A percentile compares a stretch with the other conserved stretches of the same genome.
These are phyloP conservation scores for Erysiphe pulchra DNA, from an alignment of 2,329 filamentous ascomycete genomes.

Conservation along the genomic window DNA sequence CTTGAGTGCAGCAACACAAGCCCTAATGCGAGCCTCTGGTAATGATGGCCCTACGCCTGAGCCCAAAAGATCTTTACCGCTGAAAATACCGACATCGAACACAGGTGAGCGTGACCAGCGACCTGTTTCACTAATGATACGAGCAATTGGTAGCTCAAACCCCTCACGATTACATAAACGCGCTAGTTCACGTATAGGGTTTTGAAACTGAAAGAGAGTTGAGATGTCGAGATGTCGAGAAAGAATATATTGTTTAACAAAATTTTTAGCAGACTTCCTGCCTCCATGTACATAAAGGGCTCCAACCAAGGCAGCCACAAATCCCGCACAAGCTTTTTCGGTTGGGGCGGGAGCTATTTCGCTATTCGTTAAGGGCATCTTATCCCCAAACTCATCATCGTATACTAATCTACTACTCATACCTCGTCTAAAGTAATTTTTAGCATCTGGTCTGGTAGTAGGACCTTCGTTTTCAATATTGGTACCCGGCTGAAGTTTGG, in stretches of 20 bases:
- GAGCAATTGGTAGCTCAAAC: slow-evolving; percentile 67
- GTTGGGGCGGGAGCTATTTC: slow-evolving; percentile 9
- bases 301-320: slow-evolving; percentile 64
- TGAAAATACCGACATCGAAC: slow-evolving; percentile 83
- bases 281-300: slow-evolving; percentile 71
- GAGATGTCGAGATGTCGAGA: slow-evolving; percentile 53
- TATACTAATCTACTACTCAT: slow-evolving; percentile 55
- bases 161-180: slow-evolving; percentile 68
- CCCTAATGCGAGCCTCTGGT: slow-evolving; percentile 50
- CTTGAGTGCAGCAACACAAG: slow-evolving; percentile 67
- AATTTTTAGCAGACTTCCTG: slow-evolving; percentile 49
- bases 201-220: slow-evolving; percentile 57
- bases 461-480: slow-evolving; percentile 22
- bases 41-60: slow-evolving; percentile 66
- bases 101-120: slow-evolving; percentile 65
- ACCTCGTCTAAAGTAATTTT: slow-evolving; percentile 33
- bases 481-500: slow-evolving; percentile 19
- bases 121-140: slow-evolving; percentile 77
- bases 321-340: slow-evolving; percentile 36
- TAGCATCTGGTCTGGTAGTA: slow-evolving; percentile 24
- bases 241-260: slow-evolving; percentile 65
- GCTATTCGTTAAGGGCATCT: slow-evolving; percentile 12
- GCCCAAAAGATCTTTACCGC: slow-evolving; percentile 70
- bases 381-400: slow-evolving; percentile 65
- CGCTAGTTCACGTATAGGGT: slow-evolving; percentile 61